Evolutionary conservation across 1,284 basidiomycete genomes (phyloP).

Genomic region (Polyporus tsugae): DNA sequence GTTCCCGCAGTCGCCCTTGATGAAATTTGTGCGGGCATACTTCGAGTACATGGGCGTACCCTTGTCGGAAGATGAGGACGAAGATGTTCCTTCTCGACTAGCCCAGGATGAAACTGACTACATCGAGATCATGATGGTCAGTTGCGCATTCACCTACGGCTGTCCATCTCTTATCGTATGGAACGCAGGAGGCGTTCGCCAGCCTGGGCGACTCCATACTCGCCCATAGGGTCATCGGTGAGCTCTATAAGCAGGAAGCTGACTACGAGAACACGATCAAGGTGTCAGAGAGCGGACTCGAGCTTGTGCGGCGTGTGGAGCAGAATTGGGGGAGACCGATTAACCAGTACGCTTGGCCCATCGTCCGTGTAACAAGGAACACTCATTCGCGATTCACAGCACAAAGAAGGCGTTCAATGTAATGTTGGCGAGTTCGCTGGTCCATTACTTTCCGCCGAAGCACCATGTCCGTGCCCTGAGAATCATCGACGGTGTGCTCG

Average conservation of each 20-base stretch:
- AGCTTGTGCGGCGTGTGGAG: slow-evolving; percentile 65
- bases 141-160: slow-evolving; percentile 24
- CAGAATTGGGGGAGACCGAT: slow-evolving; percentile 66
- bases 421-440: slow-evolving; percentile 76
- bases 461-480: slow-evolving; percentile 84
- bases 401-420: slow-evolving; percentile 69
- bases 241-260: slow-evolving; percentile 77
- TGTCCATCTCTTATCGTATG: slow-evolving; percentile 12
- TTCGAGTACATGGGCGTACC: slow-evolving; percentile 68
- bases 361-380: slow-evolving; percentile 2
- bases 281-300: slow-evolving; percentile 75
- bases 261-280: slow-evolving; percentile 84
- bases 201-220: slow-evolving; percentile 70
- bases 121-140: slow-evolving; percentile 63
- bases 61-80: slow-evolving; percentile 49
- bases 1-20: slow-evolving; percentile 70
- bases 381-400: slow-evolving; percentile 45
- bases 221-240: slow-evolving; percentile 74
- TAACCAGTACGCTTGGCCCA: slow-evolving; percentile 49
- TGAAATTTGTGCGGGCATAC: slow-evolving; percentile 74
- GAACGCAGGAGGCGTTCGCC: slow-evolving; percentile 64
- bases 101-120: slow-evolving; percentile 51
- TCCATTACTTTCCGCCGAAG: slow-evolving; percentile 90
- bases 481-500: slow-evolving; percentile 78
- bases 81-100: slow-evolving; percentile 38